Percentiles rank a stretch among this genome's conserved stretches.
phyloP scores from a whole-genome alignment of 148 eudicot species.

The Limonium bicolor region DNA sequence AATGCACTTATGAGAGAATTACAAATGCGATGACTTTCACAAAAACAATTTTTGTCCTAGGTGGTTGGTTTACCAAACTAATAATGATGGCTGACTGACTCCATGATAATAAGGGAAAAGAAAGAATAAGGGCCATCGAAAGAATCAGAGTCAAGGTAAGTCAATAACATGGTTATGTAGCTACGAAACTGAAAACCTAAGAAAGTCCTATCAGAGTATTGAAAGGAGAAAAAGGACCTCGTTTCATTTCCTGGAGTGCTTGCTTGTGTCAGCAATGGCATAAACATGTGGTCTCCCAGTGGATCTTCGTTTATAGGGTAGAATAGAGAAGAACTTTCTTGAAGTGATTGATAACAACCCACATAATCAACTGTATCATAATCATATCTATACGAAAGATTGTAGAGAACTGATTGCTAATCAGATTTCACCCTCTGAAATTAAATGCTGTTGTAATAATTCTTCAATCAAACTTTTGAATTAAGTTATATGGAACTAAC shows the following conservation, averaged over 20 bases:
- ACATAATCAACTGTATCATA: conserved; percentile 62
- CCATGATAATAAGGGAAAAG: conserved; percentile 17
- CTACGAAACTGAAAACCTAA: too few species aligned
- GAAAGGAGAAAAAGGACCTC: conserved; percentile 34
- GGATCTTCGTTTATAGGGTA: conserved; percentile 53
- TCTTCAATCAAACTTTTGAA: background rate
- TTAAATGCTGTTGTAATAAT: background rate
- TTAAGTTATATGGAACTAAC: conserved; percentile 17
- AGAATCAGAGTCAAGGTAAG: too few species aligned
- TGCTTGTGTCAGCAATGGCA: conserved; percentile 82
- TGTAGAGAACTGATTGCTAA: conserved; percentile 75
- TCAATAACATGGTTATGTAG: too few species aligned
- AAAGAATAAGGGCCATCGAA: conserved; percentile 2
- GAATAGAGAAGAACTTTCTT: conserved; percentile 60
- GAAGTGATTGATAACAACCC: conserved; percentile 87
- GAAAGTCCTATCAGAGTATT: too few species aligned
- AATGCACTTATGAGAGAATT: too few species aligned
- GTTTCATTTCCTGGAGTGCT: conserved; percentile 81
- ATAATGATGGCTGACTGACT: conserved; percentile 90
- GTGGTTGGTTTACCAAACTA: conserved; percentile 81
- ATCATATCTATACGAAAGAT: conserved; percentile 73
- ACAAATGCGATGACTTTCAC: too few species aligned
- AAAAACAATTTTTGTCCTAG: too few species aligned
- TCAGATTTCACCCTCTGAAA: conserved; percentile 47
- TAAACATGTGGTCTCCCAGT: conserved; percentile 85